Evolutionary conservation across 176 grass and related monocot species (phyloP), one percentile per base, ranked within the genome.

Genomic region (Triticum timopheevii): DNA sequence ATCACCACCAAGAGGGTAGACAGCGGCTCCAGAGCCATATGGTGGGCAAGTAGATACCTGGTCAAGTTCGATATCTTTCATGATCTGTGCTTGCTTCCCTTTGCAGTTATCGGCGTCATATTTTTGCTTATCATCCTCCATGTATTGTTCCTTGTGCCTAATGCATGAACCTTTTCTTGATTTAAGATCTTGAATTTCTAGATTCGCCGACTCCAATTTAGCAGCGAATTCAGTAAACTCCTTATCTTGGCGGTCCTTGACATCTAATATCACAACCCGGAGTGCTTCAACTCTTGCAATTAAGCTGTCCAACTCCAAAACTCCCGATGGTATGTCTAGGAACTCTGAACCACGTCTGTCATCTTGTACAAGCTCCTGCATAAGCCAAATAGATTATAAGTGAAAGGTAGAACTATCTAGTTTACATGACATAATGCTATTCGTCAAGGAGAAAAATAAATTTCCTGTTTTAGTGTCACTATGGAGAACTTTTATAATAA

Each of bases 11-110:
- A 85, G 33, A 65, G 79, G 84, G 61, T 75, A 86, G 13, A 80
- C 56, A n/a, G 38, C 52, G 20, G 69, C 77, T 56, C 82, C 85
- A 45, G 69, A 72, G 28, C 75, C 85, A 67, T 86, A 80, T 76
- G 56, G 82, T 44, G 90, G 80, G 71, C 81, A 90, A 80, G 80
- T 89, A 42, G 90, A 93, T 11, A 88, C 83, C 86, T 90, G 79
- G 66, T 95, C 93, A 44, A 92, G 90, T 74, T 95, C 82, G 4
- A 95, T 95, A 76, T 95, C 93, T 87, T 95, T 95, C 88, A 90
- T 92, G 38, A 85, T 82, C 64, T 88, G 86, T 34, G 64, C 76
- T 61, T 81, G 78, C 69, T 90, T 93, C 6, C 78, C 76, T 85
- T 79, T 90, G 23, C 85, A 86, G 71, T 72, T 83, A 58, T 88